Evolutionary conservation across 345 rosid species (phyloP).

Genomic region (Toxicodendron radicans): DNA sequence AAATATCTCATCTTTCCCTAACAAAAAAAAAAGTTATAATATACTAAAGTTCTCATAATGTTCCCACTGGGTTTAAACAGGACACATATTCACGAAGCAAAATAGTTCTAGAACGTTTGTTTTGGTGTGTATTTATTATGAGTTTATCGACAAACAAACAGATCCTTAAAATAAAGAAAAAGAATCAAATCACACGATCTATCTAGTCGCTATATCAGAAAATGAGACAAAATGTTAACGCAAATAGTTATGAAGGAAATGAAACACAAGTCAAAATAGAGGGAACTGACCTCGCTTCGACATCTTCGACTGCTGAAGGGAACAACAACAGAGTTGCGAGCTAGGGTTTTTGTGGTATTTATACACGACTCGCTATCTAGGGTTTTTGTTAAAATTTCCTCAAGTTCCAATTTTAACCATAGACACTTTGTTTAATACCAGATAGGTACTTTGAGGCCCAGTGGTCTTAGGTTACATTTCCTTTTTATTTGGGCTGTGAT

Average conservation of each 20-base stretch:
- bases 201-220: no score
- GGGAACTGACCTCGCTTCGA: constrained; percentile 76
- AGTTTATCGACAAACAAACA: neutral
- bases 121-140: no score
- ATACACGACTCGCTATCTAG: constrained; percentile 24
- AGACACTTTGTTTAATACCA: neutral
- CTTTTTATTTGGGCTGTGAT: neutral
- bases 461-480: neutral
- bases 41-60: no score
- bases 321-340: neutral
- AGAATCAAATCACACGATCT: neutral
- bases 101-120: no score
- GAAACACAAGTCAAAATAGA: neutral
- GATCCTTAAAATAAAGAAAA: neutral
- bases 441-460: neutral
- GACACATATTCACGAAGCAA: no score
- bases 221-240: neutral
- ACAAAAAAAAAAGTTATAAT: no score
- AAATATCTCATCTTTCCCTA: neutral
- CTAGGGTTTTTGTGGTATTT: constrained; percentile 27
- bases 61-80: no score
- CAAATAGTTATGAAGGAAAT: neutral
- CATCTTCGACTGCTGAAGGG: constrained; percentile 55
- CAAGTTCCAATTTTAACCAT: neutral
- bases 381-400: constrained; percentile 15